A percentile compares a stretch with the other conserved stretches of the same genome.
These are phyloP conservation scores for Globisporangium alternatum DNA, from an alignment of 352 stramenopile genomes.

Conservation along the genomic window DNA sequence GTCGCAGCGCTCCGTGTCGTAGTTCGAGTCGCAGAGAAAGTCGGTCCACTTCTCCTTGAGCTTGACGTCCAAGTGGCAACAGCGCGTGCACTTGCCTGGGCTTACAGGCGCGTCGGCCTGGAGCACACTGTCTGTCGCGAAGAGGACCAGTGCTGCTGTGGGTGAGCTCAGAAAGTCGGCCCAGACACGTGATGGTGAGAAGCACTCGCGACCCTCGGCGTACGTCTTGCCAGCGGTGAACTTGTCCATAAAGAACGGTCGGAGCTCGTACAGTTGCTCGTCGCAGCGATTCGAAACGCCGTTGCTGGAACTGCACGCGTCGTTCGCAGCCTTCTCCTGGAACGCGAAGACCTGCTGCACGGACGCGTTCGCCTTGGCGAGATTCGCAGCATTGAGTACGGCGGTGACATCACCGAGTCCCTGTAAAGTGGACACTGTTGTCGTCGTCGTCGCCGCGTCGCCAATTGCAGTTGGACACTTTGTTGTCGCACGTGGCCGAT, in stretches of 20 bases:
- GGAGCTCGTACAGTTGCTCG: constrained; percentile 17
- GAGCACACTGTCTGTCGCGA: neutral
- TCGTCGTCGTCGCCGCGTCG: neutral
- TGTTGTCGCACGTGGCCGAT: constrained; percentile 37
- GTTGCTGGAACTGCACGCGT: constrained; percentile 33
- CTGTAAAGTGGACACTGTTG: neutral
- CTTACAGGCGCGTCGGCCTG: constrained; percentile 7
- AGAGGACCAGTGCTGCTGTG: neutral
- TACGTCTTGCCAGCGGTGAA: neutral
- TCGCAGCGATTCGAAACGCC: constrained; percentile 15
- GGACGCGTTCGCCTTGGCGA: constrained; percentile 24
- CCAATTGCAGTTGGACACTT: constrained; percentile 37
- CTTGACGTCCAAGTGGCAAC: constrained; percentile 21
- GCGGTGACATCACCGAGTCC: constrained; percentile 20
- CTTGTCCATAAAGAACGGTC: constrained; percentile 18
- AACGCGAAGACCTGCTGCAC: constrained; percentile 41
- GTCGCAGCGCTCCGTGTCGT: constrained; percentile 23
- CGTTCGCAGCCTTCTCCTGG: constrained; percentile 39
- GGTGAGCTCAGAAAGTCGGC: constrained; percentile 7
- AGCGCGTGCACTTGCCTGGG: constrained; percentile 16
- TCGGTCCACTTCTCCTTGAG: constrained; percentile 24
- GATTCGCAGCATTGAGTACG: constrained; percentile 20
- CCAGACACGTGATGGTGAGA: constrained; percentile 12
- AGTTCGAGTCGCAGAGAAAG: constrained; percentile 22
- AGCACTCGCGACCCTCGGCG: constrained; percentile 6